Percentiles rank a stretch among this genome's conserved stretches.
Evolutionary conservation across 2,329 filamentous ascomycete species (phyloP).

Genomic region (Mycogone perniciosa): DNA sequence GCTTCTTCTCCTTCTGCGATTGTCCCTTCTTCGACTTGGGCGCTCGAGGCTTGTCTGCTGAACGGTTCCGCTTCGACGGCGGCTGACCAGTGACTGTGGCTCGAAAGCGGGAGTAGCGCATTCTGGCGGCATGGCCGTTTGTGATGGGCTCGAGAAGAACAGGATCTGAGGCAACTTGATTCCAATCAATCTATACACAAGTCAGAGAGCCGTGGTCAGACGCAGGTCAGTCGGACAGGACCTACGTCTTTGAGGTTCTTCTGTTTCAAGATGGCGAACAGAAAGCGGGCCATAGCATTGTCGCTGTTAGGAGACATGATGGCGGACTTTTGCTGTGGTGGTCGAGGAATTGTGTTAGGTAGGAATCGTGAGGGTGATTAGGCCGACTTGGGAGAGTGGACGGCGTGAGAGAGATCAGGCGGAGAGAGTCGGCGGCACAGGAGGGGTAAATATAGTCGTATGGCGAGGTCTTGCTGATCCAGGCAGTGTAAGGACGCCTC

Average conservation of each 20-base stretch:
- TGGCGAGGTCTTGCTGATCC: background rate
- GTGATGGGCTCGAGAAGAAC: conserved; percentile 48
- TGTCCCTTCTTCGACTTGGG: conserved; percentile 39
- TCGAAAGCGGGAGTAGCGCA: conserved; percentile 52
- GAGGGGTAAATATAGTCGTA: background rate
- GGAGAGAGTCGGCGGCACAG: background rate
- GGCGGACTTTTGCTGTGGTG: background rate
- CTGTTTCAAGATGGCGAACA: conserved; percentile 54
- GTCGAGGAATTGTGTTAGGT: too few relatives aligned
- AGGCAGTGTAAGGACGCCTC: background rate
- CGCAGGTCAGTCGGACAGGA: conserved; percentile 11
- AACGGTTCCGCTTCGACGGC: conserved; percentile 41
- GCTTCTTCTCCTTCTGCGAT: conserved; percentile 28
- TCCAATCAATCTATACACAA: conserved; percentile 50
- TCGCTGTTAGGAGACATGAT: conserved; percentile 51
- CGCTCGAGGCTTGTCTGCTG: conserved; percentile 36
- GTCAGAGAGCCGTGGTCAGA: conserved; percentile 12
- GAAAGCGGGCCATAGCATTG: conserved; percentile 50
- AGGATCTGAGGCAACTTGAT: conserved; percentile 48
- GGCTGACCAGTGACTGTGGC: conserved; percentile 41
- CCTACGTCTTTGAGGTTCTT: conserved; percentile 56
- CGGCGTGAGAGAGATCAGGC: background rate
- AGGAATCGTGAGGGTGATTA: too few relatives aligned
- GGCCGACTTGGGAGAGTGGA: background rate
- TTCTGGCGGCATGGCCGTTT: conserved; percentile 55